Conservation (phyloP, 352 stramenopile species). For the Globisporangium apiculatum region DNA sequence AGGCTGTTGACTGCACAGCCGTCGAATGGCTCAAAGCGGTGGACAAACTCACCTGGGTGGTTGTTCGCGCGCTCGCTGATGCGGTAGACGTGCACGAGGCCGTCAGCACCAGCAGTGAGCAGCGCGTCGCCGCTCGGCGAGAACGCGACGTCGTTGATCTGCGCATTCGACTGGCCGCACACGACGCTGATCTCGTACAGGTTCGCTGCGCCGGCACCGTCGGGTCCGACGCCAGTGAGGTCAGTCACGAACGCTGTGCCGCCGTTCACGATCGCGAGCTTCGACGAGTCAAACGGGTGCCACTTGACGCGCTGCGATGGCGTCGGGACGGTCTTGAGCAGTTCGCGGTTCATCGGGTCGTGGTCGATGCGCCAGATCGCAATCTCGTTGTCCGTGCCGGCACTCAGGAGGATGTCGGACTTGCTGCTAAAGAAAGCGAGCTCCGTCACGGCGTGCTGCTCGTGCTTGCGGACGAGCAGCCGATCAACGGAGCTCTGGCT, state of each 20-base stretch:
- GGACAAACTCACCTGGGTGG: conserved; percentile 54
- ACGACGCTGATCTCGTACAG: conserved; percentile 62
- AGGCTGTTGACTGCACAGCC: conserved; percentile 63
- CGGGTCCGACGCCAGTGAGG: conserved; percentile 35
- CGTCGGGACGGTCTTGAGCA: conserved; percentile 56
- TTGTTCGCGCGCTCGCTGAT: conserved; percentile 38
- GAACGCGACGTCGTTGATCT: conserved; percentile 80
- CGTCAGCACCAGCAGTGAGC: conserved; percentile 65
- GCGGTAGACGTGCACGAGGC: conserved; percentile 76
- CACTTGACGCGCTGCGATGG: conserved; percentile 68
- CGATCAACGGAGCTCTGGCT: conserved; percentile 72
- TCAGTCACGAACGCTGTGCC: conserved; percentile 58
- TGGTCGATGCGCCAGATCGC: conserved; percentile 62
- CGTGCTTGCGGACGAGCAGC: conserved; percentile 67
- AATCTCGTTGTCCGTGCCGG: conserved; percentile 67
- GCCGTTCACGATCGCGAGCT: conserved; percentile 67
- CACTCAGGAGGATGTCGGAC: conserved; percentile 61
- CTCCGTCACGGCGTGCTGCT: conserved; percentile 64
- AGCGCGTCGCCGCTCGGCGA: conserved; percentile 46
- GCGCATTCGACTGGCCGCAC: conserved; percentile 52
- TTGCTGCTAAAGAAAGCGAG: conserved; percentile 69
- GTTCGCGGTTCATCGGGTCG: conserved; percentile 60
- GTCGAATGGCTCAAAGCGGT: conserved; percentile 74
- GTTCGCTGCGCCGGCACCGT: conserved; percentile 38
- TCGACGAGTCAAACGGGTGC: conserved; percentile 68